Percentiles rank a stretch among this genome's conserved stretches.
These are phyloP conservation scores for Aspergillus heteromorphus DNA, from an alignment of 495 filamentous ascomycete species.

Conservation along the genomic window DNA sequence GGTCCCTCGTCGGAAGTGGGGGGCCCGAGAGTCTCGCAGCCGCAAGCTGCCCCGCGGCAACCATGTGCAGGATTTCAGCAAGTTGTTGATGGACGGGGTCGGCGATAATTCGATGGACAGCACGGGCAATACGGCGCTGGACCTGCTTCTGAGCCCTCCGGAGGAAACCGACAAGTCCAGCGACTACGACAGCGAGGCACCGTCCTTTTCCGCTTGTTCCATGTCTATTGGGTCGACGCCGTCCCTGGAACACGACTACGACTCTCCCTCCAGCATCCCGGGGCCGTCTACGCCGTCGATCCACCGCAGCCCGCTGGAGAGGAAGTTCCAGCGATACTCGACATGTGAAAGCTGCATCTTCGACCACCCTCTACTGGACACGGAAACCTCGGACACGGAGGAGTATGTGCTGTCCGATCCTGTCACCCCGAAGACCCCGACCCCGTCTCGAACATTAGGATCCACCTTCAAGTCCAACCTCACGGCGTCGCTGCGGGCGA, in stretches of 20 bases:
- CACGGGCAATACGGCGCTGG: conserved; percentile 30
- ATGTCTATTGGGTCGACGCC: conserved; percentile 58
- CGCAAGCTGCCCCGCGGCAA: conserved; percentile 31
- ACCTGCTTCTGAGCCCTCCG: conserved; percentile 44
- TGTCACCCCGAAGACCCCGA: conserved; percentile 16
- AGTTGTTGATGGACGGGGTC: conserved; percentile 38
- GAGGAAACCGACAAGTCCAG: conserved; percentile 35
- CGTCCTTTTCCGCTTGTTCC: conserved; percentile 43
- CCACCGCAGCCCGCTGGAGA: conserved; percentile 38
- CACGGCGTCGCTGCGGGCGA: conserved; percentile 81
- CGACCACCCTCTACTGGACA: conserved; percentile 52
- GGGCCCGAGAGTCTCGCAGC: conserved; percentile 27
- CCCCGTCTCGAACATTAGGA: conserved; percentile 27
- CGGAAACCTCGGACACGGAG: conserved; percentile 29
- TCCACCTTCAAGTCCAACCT: conserved; percentile 86
- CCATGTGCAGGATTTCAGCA: conserved; percentile 43
- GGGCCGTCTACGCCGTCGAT: conserved; percentile 30
- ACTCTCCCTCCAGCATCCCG: conserved; percentile 39
- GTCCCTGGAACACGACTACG: conserved; percentile 52
- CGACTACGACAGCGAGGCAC: conserved; percentile 34
- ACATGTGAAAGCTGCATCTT: conserved; percentile 48
- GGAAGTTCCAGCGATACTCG: conserved; percentile 36
- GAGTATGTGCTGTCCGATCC: conserved; percentile 17
- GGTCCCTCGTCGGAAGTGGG: conserved; percentile 31
- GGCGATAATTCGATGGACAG: conserved; percentile 29